phyloP scores from a whole-genome alignment of 1,284 basidiomycete species.

The Ustilago xerochloae region DNA sequence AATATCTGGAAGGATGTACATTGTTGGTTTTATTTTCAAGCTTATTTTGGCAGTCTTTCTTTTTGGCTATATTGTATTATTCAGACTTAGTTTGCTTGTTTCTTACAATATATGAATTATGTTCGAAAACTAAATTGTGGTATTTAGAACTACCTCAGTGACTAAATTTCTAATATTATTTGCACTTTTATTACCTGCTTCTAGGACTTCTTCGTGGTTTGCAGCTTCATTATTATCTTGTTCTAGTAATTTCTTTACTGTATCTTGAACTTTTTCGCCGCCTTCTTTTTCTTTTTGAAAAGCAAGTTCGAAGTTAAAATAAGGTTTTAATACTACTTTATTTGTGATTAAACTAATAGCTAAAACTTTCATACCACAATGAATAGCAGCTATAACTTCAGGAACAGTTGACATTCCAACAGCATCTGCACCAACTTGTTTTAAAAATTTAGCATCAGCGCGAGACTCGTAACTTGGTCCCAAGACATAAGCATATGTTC shows the following conservation, averaged over 20 bases:
- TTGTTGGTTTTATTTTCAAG: no score
- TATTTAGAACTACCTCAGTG: conserved; percentile 13
- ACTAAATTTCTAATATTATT: conserved; percentile 76
- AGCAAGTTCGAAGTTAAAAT: conserved; percentile 78
- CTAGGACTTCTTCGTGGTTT: conserved; percentile 84
- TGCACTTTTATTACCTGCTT: conserved; percentile 76
- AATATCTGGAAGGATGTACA: no score
- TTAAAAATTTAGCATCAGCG: conserved; percentile 51
- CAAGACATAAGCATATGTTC: conserved; percentile 85
- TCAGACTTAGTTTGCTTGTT: background rate
- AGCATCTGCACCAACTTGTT: conserved; percentile 72
- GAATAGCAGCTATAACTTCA: conserved; percentile 82
- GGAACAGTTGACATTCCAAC: conserved; percentile 92
- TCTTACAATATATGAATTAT: background rate
- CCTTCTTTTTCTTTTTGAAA: conserved; percentile 75
- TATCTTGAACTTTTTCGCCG: conserved; percentile 8
- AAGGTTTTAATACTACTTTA: conserved; percentile 78
- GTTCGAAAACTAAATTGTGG: conserved; percentile 2
- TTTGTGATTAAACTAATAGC: conserved; percentile 85
- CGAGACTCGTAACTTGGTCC: conserved; percentile 82
- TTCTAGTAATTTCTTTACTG: conserved; percentile 59
- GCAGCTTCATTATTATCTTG: conserved; percentile 72
- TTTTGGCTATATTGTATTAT: background rate
- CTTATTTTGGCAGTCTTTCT: no score
- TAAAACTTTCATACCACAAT: conserved; percentile 76